Evolutionary conservation across 345 rosid genomes (phyloP), one percentile per base, ranked within the genome.

Genomic region (Nephelium lappaceum): DNA sequence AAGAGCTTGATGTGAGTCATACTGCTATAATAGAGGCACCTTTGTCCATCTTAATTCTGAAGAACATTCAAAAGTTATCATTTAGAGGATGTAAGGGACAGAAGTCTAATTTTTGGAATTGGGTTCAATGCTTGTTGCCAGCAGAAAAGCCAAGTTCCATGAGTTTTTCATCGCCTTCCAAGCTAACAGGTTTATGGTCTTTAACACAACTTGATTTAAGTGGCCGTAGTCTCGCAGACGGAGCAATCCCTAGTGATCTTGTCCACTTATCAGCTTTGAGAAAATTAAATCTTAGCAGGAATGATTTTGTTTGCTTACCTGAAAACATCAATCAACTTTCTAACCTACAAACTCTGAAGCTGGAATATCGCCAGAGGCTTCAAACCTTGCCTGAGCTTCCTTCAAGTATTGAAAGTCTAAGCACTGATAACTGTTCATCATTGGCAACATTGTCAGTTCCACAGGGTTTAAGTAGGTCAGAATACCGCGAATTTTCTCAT

Each of bases 321-420:
- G n/a, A 15, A 5, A 8, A 58, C 45, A 63, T 70, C 38, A 43
- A 45, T 42, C 53, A 16, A 51, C 71, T 79, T 24, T 11, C 77
- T 38, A 36, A 53, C 24, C 41, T 79, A 11, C 3, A 51, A 64
- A 19, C 5, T 55, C 67, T 79, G 6, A 16, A 36, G 38, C 5
- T 79, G 16, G 31, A 38, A 4, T 11, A 47, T 49, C 71, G 81
- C 77, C 55, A 71, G 71, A 71, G 31, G 47, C 81, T 78, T 62
- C 67, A 36, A 67, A 49, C 81, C 11, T 15, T 79, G 14, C 70
- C 77, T 6, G 58, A 73, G 11, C 76, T 79, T 73, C 81, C 81
- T 4, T 49, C 77, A 57, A 77, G 60, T 12, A 41, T 77, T 6
- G 1, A 23, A 21, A 9, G 27, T 9, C 21, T 77, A 55, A 24